A percentile compares a stretch with the other conserved stretches of the same genome.
These are phyloP conservation scores for Cercospora sp. DNA, from an alignment of 2,329 filamentous ascomycete genomes.

Conservation along the genomic window DNA sequence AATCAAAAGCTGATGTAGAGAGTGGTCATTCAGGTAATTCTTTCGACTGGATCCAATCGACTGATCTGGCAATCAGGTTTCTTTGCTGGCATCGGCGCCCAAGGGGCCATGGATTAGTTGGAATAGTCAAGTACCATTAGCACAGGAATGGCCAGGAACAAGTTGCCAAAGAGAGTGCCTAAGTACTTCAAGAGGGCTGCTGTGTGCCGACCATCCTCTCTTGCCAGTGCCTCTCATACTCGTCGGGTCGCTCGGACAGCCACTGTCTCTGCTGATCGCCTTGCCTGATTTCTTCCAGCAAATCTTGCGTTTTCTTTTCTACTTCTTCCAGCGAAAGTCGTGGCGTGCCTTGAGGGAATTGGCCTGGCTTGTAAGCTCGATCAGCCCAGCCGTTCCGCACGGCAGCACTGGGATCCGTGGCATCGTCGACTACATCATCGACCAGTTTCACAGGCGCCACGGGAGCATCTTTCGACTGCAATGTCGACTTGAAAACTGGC, in stretches of 20 bases:
- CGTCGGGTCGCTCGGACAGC: not conserved
- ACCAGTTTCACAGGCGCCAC: not conserved
- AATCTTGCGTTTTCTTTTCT: constrained; percentile 1
- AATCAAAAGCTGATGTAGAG: not conserved
- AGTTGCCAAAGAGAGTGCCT: not conserved
- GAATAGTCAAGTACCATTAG: not conserved
- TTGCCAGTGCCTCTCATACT: not conserved
- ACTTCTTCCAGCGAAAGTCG: not conserved
- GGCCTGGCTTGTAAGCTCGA: not conserved
- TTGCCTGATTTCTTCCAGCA: constrained; percentile 1
- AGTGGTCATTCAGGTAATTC: not conserved
- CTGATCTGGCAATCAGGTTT: not conserved
- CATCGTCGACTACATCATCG: not conserved
- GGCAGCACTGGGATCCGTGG: constrained; percentile 3
- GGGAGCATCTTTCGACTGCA: constrained; percentile 19
- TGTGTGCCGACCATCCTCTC: not conserved
- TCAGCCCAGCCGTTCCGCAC: constrained; percentile 2
- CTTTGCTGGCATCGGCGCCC: not conserved
- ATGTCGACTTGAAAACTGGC: constrained; percentile 36
- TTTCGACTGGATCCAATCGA: not conserved
- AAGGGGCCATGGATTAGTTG: not conserved
- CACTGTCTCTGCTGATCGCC: not conserved
- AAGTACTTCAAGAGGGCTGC: not conserved
- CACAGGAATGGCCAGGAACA: not conserved
- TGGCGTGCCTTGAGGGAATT: constrained; percentile 2